Evolutionary conservation across 2,329 filamentous ascomycete genomes (phyloP).

Genomic region (Cladosporium sp.): DNA sequence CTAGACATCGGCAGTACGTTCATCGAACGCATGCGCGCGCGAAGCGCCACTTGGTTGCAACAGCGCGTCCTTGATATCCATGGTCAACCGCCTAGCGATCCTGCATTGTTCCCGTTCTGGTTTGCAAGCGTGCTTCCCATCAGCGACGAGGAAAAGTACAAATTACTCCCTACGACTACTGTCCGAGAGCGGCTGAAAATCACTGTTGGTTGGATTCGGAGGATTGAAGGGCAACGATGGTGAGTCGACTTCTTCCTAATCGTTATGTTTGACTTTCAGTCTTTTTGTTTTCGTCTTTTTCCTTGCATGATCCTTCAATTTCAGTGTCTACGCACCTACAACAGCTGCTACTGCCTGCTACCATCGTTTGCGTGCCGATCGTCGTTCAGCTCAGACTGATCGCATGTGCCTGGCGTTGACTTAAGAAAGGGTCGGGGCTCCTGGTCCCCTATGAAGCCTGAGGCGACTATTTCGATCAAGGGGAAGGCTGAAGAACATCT

Average conservation of each 20-base stretch:
- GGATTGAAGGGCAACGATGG: slow-evolving; percentile 67
- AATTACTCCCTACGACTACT: slow-evolving; percentile 65
- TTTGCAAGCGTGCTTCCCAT: slow-evolving; percentile 78
- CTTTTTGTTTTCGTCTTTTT: not conserved
- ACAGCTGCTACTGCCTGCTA: too few relatives aligned
- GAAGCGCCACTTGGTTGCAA: slow-evolving; percentile 70
- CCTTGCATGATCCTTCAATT: too few relatives aligned
- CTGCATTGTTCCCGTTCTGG: slow-evolving; percentile 82
- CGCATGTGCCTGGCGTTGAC: slow-evolving; percentile 6
- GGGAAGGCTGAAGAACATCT: slow-evolving; percentile 9
- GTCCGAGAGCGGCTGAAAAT: slow-evolving; percentile 80
- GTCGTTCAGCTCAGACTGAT: not conserved
- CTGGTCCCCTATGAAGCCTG: not conserved
- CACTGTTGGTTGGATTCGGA: slow-evolving; percentile 70
- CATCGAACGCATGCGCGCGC: slow-evolving; percentile 61
- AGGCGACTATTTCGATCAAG: slow-evolving; percentile 12
- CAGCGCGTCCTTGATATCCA: slow-evolving; percentile 68
- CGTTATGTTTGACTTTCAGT: slow-evolving; percentile 5
- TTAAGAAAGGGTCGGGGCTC: not conserved
- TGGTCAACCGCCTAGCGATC: slow-evolving; percentile 70
- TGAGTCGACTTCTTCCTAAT: slow-evolving; percentile 44
- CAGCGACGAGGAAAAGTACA: slow-evolving; percentile 72
- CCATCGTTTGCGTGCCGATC: too few relatives aligned
- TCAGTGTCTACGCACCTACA: too few relatives aligned
- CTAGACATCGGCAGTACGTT: slow-evolving; percentile 63